Evolutionary conservation across 2,329 filamentous ascomycete species (phyloP).

Genomic region (Colletotrichum higginsianum): DNA sequence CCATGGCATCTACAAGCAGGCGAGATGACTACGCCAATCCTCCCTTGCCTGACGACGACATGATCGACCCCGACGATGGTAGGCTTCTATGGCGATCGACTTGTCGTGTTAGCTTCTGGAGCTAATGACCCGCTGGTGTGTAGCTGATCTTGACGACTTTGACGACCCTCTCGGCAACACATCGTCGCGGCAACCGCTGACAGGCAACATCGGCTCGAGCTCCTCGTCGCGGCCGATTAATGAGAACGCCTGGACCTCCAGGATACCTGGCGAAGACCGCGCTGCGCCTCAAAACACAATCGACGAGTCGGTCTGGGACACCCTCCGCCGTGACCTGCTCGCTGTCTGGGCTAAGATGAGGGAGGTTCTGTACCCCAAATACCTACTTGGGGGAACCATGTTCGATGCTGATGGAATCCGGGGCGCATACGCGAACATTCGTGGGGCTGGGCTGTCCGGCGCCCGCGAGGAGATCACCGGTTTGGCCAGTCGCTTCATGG

Average conservation of each 20-base stretch:
- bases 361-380: slow-evolving; percentile 96
- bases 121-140: background rate
- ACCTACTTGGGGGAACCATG: slow-evolving; percentile 83
- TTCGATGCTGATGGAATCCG: slow-evolving; percentile 70
- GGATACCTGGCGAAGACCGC: slow-evolving; percentile 93
- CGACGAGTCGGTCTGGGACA: slow-evolving; percentile 97
- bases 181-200: slow-evolving; percentile 83
- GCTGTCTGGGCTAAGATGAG: slow-evolving; percentile 99
- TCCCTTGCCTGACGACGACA: slow-evolving; percentile 75
- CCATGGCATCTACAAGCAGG: slow-evolving; percentile 64
- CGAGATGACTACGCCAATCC: slow-evolving; percentile 74
- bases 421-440: slow-evolving; percentile 74
- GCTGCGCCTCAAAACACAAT: slow-evolving; percentile 92
- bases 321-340: slow-evolving; percentile 89
- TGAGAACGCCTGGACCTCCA: slow-evolving; percentile 87
- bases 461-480: slow-evolving; percentile 75
- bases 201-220: slow-evolving; percentile 82
- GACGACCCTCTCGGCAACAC: slow-evolving; percentile 83
- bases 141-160: slow-evolving; percentile 91
- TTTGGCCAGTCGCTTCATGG: slow-evolving; percentile 73
- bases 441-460: slow-evolving; percentile 71
- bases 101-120: background rate
- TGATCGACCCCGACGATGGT: slow-evolving; percentile 88
- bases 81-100: slow-evolving; percentile 45
- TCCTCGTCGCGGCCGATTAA: slow-evolving; percentile 72